Base-by-base conservation (phyloP, 2,329 filamentous ascomycete genomes). In the Trichoderma atroviride region DNA sequence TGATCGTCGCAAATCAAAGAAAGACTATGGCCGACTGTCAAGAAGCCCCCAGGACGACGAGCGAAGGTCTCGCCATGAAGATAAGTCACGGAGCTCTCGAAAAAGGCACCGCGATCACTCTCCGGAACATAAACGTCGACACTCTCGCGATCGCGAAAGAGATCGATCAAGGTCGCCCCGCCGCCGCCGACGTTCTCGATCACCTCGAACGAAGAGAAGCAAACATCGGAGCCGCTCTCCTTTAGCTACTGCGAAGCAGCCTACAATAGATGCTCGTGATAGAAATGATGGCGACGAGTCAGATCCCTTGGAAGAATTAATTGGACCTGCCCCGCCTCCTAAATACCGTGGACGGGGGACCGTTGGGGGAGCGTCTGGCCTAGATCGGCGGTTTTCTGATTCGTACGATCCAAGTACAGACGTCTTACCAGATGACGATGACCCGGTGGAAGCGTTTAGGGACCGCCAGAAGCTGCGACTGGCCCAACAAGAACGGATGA, bases 401-500 rank as follows among this genome's bases (percentile, higher is more conserved):
- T 86, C 83, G 61, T 91, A 91, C 73, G 84, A 88, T 70, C 85
- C 86, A 0, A 84, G 79, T 7, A 77, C 81, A n/a, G 88, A 92
- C 74, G 79, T 91, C 7, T 22, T 60, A 16, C 64, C 52, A 5
- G 69, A 58, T 3, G 33, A 58, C 4, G 81, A 84, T 56, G 88
- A 92, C 74, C 89, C 92, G 0, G 83, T 96, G 0, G 93, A 97
- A 79, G 89, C 90, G 5, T 84, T 93, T 68, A 87, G 91, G 50
- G 93, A 97, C 77, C 88, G 93, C n/a, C 88, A 92, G 73, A 90
- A 89, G 73, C 94, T 92, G 88, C 89, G 88, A 75, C 85, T 89
- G 72, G 88, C 90, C 73, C 92, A 93, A 35, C 92, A 92, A 7
- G 90, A 94, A 64, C 84, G 94, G 69, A 81, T 97, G 70, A 89